Percentiles rank a stretch among this genome's conserved stretches.
phyloP scores from a whole-genome alignment of 805 yeast species.

The Schwanniomyces vanrijiae region DNA sequence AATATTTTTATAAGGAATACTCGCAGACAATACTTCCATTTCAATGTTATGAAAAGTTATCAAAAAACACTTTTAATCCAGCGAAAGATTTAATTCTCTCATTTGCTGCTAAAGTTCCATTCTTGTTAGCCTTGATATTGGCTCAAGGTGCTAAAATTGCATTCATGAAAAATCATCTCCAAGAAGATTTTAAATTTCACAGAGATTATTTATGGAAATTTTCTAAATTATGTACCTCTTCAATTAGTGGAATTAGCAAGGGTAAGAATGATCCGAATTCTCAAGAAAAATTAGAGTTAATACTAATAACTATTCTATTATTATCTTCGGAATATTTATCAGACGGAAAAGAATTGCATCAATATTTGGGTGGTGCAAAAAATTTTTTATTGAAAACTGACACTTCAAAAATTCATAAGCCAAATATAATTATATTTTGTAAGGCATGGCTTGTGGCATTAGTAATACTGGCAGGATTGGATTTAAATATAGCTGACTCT shows the following conservation, averaged over 20 bases:
- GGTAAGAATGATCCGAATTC: slow-evolving; percentile 30
- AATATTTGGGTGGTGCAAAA: slow-evolving; percentile 65
- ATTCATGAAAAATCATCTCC: slow-evolving; percentile 39
- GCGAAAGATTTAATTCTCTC: slow-evolving; percentile 61
- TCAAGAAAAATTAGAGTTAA: slow-evolving; percentile 58
- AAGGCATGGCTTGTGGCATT: slow-evolving; percentile 56
- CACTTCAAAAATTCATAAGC: slow-evolving; percentile 19
- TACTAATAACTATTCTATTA: slow-evolving; percentile 62
- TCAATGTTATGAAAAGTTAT: slow-evolving; percentile 27
- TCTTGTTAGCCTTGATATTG: slow-evolving; percentile 64
- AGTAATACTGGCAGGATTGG: slow-evolving; percentile 56
- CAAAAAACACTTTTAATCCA: slow-evolving; percentile 41
- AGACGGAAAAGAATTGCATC: slow-evolving; percentile 57
- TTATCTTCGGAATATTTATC: slow-evolving; percentile 62
- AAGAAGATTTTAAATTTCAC: slow-evolving; percentile 63
- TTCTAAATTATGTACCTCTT: slow-evolving; percentile 53
- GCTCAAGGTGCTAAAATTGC: slow-evolving; percentile 72
- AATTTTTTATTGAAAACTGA: slow-evolving; percentile 50
- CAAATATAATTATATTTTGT: slow-evolving; percentile 51
- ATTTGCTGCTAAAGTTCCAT: slow-evolving; percentile 59
- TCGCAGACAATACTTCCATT: slow-evolving; percentile 38
- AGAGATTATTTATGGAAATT: slow-evolving; percentile 64
- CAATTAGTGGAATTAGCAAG: slow-evolving; percentile 17
- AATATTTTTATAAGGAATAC: slow-evolving; percentile 37
- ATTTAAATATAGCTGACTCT: slow-evolving; percentile 57